Conservation (phyloP, 148 eudicot species). For the Chenopodium berlandieri region DNA sequence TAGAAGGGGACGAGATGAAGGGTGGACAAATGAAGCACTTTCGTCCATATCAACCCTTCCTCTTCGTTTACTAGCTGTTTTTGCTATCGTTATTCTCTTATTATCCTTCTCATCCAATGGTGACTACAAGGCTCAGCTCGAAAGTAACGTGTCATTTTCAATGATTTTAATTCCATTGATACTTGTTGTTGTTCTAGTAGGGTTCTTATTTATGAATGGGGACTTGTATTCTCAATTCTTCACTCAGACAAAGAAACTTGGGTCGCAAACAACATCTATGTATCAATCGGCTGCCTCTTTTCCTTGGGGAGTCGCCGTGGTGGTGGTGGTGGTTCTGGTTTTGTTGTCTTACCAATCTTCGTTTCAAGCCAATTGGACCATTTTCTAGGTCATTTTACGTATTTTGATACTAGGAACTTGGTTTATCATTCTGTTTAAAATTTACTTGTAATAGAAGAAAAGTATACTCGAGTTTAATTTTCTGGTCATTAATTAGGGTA, state of each 20-base stretch:
- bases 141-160: constrained; percentile 39
- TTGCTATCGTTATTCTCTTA: constrained; percentile 55
- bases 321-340: constrained; percentile 44
- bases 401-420: neutral
- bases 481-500: neutral
- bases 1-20: constrained; percentile 31
- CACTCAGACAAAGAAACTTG: constrained; percentile 17
- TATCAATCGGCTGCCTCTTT: constrained; percentile 21
- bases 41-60: constrained; percentile 56
- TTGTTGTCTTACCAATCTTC: constrained; percentile 51
- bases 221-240: constrained; percentile 25
- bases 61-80: constrained; percentile 55
- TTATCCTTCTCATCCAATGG: constrained; percentile 48
- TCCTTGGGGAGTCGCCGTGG: constrained; percentile 52
- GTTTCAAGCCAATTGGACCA: constrained; percentile 35
- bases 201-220: constrained; percentile 39
- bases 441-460: neutral
- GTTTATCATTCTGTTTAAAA: neutral
- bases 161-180: constrained; percentile 45
- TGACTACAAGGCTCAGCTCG: constrained; percentile 44
- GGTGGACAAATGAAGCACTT: constrained; percentile 37
- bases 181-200: constrained; percentile 35
- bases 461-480: neutral
- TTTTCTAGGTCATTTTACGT: neutral
- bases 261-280: constrained; percentile 7